Base-by-base conservation (phyloP, 2,329 filamentous ascomycete species). In the Harringtonia aguacate region DNA sequence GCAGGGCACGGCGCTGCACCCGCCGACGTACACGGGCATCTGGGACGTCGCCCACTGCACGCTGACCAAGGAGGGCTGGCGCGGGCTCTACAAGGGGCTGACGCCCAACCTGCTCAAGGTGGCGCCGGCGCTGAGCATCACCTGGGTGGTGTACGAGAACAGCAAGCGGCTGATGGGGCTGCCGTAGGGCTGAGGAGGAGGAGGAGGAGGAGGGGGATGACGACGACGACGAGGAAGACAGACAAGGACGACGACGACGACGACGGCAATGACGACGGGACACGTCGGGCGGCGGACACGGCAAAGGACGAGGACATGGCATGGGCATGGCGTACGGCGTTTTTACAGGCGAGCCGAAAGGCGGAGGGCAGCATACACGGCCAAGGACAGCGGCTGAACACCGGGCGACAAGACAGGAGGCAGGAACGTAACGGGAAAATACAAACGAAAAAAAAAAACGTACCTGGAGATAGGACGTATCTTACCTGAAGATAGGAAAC, bases 41-140 rank as follows among this genome's bases (percentile, higher is more conserved):
- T 76, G 81, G 68, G 92, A 98, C 61, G 90, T 95, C 36, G 84
- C 87, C 2, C 73, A 74, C 43, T 86, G 84, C 64, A 98, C 92
- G 9, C 67, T 95, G 30, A 72, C 80, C 53, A 79, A 83, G 40
- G 92, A 98, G 64, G 92, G 92, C 1, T 60, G 85, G 31, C 75
- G 85, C 47, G 92, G 92, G 3, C 69, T 98, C 46, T 98, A 95
- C 72, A 95, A 94, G 64, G 92, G 92, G 2, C 70, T 97, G 51
- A 95, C 90, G 35, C 92, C 92, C 6, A 98, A 97, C 59, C 69
- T 98, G 33, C 72, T 98, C 54, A 98, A 98, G 69, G 92, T 98
- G 30, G 88, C 92, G 10, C 92, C 92, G 3, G 88, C 92, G 27
- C 82, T 98, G 43, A 95, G 88, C 55, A 97, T 98, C 60, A 89